A percentile compares a stretch with the other conserved stretches of the same genome.
Evolutionary conservation across 176 grass and related monocot genomes (phyloP).

Genomic region (Aegilops speltoides): DNA sequence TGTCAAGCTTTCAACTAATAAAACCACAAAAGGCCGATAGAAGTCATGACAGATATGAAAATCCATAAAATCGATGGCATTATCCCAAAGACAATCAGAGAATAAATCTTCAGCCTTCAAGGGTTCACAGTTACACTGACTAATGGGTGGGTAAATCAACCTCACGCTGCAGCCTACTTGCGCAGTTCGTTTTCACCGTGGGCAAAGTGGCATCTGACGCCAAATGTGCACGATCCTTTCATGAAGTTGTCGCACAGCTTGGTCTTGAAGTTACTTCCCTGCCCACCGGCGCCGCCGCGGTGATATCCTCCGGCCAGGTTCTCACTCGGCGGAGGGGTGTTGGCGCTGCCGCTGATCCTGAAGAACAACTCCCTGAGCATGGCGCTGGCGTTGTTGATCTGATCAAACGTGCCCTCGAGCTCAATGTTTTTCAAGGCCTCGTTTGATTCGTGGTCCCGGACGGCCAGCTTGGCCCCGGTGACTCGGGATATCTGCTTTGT

Average conservation of each 20-base stretch:
- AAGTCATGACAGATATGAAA: neutral
- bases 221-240: constrained; percentile 62
- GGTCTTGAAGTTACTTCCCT: constrained; percentile 72
- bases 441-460: constrained; percentile 74
- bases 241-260: constrained; percentile 79
- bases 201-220: constrained; percentile 73
- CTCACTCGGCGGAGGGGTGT: neutral
- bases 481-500: constrained; percentile 80
- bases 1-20: too few relatives aligned
- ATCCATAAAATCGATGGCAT: neutral
- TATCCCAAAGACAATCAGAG: neutral
- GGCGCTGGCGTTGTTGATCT: constrained; percentile 74
- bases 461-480: constrained; percentile 62
- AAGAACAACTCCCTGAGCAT: constrained; percentile 78
- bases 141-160: neutral
- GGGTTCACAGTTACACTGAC: too few relatives aligned
- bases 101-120: constrained; percentile 1
- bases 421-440: constrained; percentile 77
- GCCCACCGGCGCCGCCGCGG: neutral
- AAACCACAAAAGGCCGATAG: too few relatives aligned
- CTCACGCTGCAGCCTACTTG: constrained; percentile 34
- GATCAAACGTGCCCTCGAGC: constrained; percentile 83
- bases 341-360: constrained; percentile 30
- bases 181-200: constrained; percentile 62
- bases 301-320: constrained; percentile 23